Conservation (phyloP, 2,329 filamentous ascomycete species). For the Zasmidium angulare region DNA sequence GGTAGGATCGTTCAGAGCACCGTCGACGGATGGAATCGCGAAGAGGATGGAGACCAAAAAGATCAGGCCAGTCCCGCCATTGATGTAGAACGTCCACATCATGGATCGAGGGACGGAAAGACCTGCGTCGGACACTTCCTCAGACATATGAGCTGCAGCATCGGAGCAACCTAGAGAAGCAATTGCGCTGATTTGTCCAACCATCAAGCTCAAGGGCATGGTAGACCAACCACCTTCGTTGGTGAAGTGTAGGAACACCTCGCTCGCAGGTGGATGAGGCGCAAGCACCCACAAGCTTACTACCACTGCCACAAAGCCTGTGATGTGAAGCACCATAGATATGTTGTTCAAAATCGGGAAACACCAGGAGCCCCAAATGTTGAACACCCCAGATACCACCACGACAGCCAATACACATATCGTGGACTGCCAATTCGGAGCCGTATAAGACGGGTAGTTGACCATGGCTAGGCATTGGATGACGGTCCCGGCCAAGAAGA, state of each 20-base stretch:
- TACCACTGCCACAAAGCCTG: conserved; percentile 19
- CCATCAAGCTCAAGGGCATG: conserved; percentile 29
- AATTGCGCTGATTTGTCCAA: conserved; percentile 29
- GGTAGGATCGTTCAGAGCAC: conserved; percentile 21
- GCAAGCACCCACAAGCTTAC: conserved; percentile 20
- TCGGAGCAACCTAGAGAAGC: conserved; percentile 22
- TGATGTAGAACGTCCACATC: conserved; percentile 27
- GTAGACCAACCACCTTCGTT: conserved; percentile 30
- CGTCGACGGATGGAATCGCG: conserved; percentile 21
- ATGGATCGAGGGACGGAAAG: conserved; percentile 32
- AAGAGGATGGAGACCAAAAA: conserved; percentile 21
- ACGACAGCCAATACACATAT: conserved; percentile 21
- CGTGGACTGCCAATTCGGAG: conserved; percentile 21
- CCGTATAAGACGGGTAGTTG: conserved; percentile 18
- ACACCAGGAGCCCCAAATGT: conserved; percentile 19
- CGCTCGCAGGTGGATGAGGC: conserved; percentile 23
- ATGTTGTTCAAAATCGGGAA: conserved; percentile 22
- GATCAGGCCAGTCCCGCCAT: conserved; percentile 18
- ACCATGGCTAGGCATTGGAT: conserved; percentile 22
- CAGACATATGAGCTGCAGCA: conserved; percentile 22
- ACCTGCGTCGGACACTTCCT: conserved; percentile 25
- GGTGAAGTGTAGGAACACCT: conserved; percentile 31
- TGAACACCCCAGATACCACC: conserved; percentile 21
- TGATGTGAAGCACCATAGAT: conserved; percentile 19
- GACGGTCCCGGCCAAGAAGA: conserved; percentile 22